phyloP scores from a whole-genome alignment of 2,329 filamentous ascomycete species.

The Cytospora paraplurivora region DNA sequence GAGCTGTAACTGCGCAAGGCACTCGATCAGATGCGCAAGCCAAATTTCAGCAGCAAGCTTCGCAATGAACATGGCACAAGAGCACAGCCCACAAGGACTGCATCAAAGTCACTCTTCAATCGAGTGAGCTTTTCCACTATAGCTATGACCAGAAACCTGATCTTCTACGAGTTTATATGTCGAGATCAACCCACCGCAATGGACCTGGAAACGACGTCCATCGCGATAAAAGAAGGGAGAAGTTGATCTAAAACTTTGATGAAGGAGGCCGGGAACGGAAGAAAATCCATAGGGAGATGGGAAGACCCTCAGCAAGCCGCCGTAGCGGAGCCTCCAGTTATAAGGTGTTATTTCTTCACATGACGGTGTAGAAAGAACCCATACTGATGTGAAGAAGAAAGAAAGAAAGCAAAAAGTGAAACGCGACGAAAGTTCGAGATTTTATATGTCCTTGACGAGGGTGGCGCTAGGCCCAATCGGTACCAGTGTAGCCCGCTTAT shows the following conservation, averaged over 20 bases:
- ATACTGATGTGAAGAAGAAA: constrained; percentile 47
- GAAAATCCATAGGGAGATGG: constrained; percentile 50
- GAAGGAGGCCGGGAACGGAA: constrained; percentile 59
- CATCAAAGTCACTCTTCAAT: background rate
- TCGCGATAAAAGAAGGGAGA: constrained; percentile 46
- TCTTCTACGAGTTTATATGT: constrained; percentile 38
- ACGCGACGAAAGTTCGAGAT: constrained; percentile 1
- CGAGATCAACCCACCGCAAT: constrained; percentile 56
- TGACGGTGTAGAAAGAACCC: constrained; percentile 53
- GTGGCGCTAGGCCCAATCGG: constrained; percentile 9
- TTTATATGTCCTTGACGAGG: constrained; percentile 13
- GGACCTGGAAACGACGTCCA: constrained; percentile 45
- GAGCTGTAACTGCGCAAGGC: too few species aligned
- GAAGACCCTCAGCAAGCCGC: constrained; percentile 59
- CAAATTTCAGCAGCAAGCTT: background rate
- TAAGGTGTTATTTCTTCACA: constrained; percentile 47
- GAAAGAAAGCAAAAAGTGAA: constrained; percentile 29
- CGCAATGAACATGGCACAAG: background rate
- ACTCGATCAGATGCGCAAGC: too few species aligned
- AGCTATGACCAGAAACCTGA: background rate
- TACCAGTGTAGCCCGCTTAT: background rate
- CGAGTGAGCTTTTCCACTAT: background rate
- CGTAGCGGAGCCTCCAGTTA: constrained; percentile 52
- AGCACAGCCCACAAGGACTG: background rate
- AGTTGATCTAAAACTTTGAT: constrained; percentile 48